These are phyloP conservation scores for Cicer bijugum DNA, from an alignment of 306 rosid species.

Conservation along the genomic window DNA sequence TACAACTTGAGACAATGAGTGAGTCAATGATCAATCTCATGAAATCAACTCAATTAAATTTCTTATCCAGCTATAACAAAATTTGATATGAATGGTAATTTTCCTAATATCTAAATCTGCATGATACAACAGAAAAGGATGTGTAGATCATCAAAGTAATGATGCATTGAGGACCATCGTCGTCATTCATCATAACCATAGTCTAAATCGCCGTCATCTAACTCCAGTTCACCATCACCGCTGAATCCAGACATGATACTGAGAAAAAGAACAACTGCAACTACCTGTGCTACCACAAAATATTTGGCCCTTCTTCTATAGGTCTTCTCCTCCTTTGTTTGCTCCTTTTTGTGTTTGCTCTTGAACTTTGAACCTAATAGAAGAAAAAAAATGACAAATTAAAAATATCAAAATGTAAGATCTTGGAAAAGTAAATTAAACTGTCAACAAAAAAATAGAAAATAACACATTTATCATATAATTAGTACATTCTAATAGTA, in stretches of 20 bases:
- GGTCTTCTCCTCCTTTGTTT: conserved; percentile 83
- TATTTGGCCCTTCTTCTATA: conserved; percentile 74
- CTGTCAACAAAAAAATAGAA: background rate
- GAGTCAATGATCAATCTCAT: conserved; percentile 23
- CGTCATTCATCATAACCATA: conserved; percentile 48
- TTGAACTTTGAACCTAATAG: conserved; percentile 74
- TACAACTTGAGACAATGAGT: conserved; percentile 7
- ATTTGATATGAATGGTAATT: conserved; percentile 31
- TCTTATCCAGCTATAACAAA: conserved; percentile 15
- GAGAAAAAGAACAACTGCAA: conserved; percentile 76
- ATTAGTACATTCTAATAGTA: background rate
- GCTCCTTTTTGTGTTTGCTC: conserved; percentile 73
- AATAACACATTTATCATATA: background rate
- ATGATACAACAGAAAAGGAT: conserved; percentile 40
- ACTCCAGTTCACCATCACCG: conserved; percentile 65
- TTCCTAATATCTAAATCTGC: conserved; percentile 39
- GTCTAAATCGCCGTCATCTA: conserved; percentile 67
- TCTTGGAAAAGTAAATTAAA: conserved; percentile 12
- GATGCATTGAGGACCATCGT: too few species aligned
- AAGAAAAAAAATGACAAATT: conserved; percentile 10
- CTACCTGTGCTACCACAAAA: conserved; percentile 77
- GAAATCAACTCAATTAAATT: conserved; percentile 20
- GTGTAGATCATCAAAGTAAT: background rate
- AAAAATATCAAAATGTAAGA: background rate
- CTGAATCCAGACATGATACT: conserved; percentile 58